Conservation (phyloP, 2,329 filamentous ascomycete genomes). For the Cordyceps pruinosa region DNA sequence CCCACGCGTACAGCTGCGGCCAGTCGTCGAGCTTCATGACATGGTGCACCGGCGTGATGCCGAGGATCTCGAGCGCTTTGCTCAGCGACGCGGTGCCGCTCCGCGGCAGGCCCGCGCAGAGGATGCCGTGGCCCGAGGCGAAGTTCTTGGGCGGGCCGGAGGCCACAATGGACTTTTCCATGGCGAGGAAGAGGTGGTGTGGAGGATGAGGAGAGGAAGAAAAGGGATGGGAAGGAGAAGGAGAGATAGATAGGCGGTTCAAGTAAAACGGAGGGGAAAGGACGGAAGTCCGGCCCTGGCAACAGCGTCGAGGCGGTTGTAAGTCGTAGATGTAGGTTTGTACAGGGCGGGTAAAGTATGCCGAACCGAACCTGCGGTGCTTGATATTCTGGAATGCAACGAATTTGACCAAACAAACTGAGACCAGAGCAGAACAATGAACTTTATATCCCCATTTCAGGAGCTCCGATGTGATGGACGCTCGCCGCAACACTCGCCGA, state of each 20-base stretch:
- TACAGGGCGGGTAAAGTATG: background rate
- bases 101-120: slow-evolving; percentile 11
- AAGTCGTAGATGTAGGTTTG: background rate
- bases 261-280: too few species aligned
- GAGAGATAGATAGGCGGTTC: too few species aligned
- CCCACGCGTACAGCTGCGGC: slow-evolving; percentile 11
- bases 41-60: slow-evolving; percentile 9
- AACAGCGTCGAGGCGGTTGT: background rate
- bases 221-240: background rate
- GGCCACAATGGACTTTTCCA: background rate
- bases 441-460: background rate
- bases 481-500: background rate
- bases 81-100: slow-evolving; percentile 8
- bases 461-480: background rate
- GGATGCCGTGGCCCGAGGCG: slow-evolving; percentile 11
- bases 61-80: slow-evolving; percentile 9
- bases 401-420: background rate
- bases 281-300: too few species aligned
- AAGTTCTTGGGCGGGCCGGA: slow-evolving; percentile 8
- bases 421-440: background rate
- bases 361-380: background rate
- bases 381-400: background rate
- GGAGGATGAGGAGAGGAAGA: background rate
- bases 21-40: slow-evolving; percentile 9
- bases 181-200: background rate